phyloP scores from a whole-genome alignment of 176 grass and related monocot species.

The Cocos nucifera region DNA sequence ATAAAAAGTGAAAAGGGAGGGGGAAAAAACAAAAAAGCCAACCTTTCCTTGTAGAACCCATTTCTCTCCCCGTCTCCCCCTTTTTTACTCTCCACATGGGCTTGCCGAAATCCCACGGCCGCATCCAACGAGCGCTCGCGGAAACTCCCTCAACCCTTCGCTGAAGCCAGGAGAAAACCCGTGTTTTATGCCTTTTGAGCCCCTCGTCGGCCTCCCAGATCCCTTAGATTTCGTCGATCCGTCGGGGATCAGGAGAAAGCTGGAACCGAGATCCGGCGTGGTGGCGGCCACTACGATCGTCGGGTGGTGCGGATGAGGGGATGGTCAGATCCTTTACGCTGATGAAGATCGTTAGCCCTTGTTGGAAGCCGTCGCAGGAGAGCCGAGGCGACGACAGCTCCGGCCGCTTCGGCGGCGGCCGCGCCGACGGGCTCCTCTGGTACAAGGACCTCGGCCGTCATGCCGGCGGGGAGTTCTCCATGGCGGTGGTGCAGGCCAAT shows the following conservation, averaged over 20 bases:
- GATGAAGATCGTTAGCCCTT: constrained; percentile 39
- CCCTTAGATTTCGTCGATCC: not conserved
- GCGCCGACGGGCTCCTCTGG: constrained; percentile 52
- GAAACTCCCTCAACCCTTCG: not conserved
- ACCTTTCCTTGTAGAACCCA: no score
- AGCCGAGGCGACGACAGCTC: not conserved
- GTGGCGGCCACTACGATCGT: not conserved
- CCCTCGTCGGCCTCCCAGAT: no score
- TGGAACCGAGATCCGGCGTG: not conserved
- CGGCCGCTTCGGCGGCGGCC: constrained; percentile 7
- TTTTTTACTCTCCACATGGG: constrained; percentile 5
- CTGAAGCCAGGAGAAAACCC: not conserved
- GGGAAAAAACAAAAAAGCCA: no score
- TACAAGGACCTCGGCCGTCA: constrained; percentile 64
- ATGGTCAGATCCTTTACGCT: constrained; percentile 10
- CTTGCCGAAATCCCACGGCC: constrained; percentile 16
- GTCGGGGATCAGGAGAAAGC: not conserved
- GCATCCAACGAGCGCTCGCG: constrained; percentile 8
- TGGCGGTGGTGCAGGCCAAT: constrained; percentile 74
- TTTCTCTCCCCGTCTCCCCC: no score
- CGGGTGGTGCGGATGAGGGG: not conserved
- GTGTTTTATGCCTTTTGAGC: no score
- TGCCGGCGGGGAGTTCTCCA: constrained; percentile 60
- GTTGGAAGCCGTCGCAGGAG: constrained; percentile 34
- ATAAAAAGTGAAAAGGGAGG: no score